Evolutionary conservation across 805 yeast genomes (phyloP).

Genomic region (Starmerella cellae): DNA sequence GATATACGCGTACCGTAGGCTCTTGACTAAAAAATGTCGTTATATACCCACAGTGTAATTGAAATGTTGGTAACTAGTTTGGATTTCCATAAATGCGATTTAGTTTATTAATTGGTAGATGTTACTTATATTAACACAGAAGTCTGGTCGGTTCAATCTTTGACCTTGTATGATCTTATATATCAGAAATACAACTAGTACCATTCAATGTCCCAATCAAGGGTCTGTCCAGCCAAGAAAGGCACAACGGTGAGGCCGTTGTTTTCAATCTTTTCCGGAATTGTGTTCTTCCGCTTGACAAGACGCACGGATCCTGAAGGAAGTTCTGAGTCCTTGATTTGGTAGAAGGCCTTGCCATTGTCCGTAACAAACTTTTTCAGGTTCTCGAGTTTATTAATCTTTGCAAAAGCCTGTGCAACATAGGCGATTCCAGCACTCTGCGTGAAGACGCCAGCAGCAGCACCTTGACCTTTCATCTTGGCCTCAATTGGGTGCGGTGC

Average conservation of each 20-base stretch:
- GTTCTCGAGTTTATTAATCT: slow-evolving; percentile 46
- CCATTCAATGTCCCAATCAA: slow-evolving; percentile 72
- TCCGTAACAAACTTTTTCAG: slow-evolving; percentile 64
- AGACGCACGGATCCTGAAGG: slow-evolving; percentile 39
- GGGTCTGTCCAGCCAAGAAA: slow-evolving; percentile 65
- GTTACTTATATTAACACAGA: too few relatives aligned
- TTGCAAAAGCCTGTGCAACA: slow-evolving; percentile 74
- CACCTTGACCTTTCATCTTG: slow-evolving; percentile 66
- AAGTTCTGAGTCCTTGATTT: slow-evolving; percentile 33
- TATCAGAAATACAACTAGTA: slow-evolving; percentile 7
- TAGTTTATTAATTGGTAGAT: neutral
- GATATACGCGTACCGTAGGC: too few relatives aligned
- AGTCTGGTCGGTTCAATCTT: too few relatives aligned
- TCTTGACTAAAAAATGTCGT: too few relatives aligned
- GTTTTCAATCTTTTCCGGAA: slow-evolving; percentile 44
- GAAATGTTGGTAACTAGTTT: too few relatives aligned
- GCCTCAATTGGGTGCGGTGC: slow-evolving; percentile 88
- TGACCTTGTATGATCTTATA: too few relatives aligned
- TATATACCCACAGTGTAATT: too few relatives aligned
- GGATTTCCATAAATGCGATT: too few relatives aligned
- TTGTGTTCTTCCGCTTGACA: slow-evolving; percentile 38
- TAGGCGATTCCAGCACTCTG: slow-evolving; percentile 73
- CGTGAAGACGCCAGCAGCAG: slow-evolving; percentile 96
- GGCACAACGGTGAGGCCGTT: slow-evolving; percentile 56
- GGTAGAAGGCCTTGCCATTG: slow-evolving; percentile 61